Evolutionary conservation across 208 protist species (phyloP).

Genomic region (Leptomonas seymouri): DNA sequence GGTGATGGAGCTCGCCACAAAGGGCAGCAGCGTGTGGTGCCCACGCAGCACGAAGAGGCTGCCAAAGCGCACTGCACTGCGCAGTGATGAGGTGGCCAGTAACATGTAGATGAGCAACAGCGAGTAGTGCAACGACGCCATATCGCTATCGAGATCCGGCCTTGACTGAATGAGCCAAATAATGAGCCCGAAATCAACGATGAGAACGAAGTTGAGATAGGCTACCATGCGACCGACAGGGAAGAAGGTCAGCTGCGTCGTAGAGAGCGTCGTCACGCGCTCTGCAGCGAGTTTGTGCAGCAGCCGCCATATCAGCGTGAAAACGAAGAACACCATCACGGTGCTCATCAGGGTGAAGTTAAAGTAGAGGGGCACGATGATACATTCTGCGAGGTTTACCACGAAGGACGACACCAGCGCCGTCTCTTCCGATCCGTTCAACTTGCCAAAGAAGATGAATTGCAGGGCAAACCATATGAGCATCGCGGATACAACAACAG

Average conservation of each 20-base stretch:
- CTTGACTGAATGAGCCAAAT: constrained; percentile 27
- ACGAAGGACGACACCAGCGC: constrained; percentile 36
- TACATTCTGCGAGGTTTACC: constrained; percentile 64
- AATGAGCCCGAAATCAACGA: constrained; percentile 20
- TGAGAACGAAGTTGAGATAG: constrained; percentile 34
- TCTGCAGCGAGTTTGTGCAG: constrained; percentile 72
- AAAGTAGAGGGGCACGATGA: constrained; percentile 53
- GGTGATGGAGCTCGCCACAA: constrained; percentile 40
- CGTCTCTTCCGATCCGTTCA: constrained; percentile 48
- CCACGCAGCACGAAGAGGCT: constrained; percentile 26
- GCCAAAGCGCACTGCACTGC: constrained; percentile 29
- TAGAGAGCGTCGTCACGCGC: constrained; percentile 45
- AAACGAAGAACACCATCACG: constrained; percentile 33
- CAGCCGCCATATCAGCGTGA: constrained; percentile 47
- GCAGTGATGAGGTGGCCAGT: constrained; percentile 30
- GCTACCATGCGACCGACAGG: constrained; percentile 29
- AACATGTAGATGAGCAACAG: constrained; percentile 39
- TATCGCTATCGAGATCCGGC: constrained; percentile 20
- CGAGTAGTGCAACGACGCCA: constrained; percentile 34
- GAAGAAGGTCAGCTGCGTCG: constrained; percentile 22
- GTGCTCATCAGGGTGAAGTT: constrained; percentile 38
- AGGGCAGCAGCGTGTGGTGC: constrained; percentile 41
- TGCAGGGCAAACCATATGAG: constrained; percentile 47
- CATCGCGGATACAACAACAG: constrained; percentile 34
- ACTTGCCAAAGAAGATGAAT: constrained; percentile 67